Base-by-base conservation (phyloP, 2,329 filamentous ascomycete species). In the Fusarium circinatum region DNA sequence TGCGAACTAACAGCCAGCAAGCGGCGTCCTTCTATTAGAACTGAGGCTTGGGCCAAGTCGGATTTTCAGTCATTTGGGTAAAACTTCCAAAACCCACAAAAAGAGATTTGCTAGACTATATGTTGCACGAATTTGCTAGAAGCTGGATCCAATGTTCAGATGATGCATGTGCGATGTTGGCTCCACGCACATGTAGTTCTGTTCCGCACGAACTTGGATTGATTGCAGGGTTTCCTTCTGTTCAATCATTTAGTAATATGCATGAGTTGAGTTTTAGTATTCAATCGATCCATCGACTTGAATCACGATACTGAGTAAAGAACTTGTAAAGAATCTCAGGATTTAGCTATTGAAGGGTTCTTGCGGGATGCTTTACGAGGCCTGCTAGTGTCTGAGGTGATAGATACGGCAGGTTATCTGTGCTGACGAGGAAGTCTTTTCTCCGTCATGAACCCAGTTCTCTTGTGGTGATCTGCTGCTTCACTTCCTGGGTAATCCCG, bases 21-120 rank as follows among this genome's bases (percentile, higher is more conserved):
- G 68, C 56, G 76, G 76, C 71, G 76, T 76, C 38, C 47, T 49
- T 65, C 62, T 60, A 58, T 70, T 78, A 76, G 71, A 76, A 56
- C 54, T 57, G 48, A 60, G 68, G 65, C 62, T 62, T 76, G 60
- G 61, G 71, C 66, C 62, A 73, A 61, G 61, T 67, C 60, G 34
- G 54, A 51, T 56, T 60, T 36, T 61, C 48, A 55, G 52, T 74
- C 56, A 51, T 74, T 64, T 61, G 60, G 49, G 68, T 72, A 70
- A 70, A 75, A 59, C 28, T 61, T 36, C 26, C 55, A 68, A 74
- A 72, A 45, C 51, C 57, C 52, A 61, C 55, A 76, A 76, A 74
- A 51, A 70, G 55, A 54, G 41, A 45, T 49, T 52, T 55, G 9
- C 51, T 63, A 65, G 71, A 70, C 48, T 58, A 59, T 61, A 42